Percentiles rank a stretch among this genome's conserved stretches.
These are phyloP conservation scores for Thelonectria blattea DNA, from an alignment of 2,329 filamentous ascomycete genomes.

Conservation along the genomic window DNA sequence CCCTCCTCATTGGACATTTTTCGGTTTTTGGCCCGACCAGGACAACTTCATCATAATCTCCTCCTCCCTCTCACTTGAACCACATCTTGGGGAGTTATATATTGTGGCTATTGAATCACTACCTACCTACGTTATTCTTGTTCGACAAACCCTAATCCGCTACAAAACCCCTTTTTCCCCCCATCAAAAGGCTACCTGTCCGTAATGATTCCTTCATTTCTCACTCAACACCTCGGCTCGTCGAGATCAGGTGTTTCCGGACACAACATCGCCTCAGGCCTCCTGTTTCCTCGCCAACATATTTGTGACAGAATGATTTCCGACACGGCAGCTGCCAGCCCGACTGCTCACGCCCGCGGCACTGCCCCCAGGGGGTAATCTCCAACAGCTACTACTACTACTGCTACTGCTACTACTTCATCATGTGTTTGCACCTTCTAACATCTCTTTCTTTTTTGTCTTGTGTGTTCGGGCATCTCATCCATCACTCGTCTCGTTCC, in stretches of 20 bases:
- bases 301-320: not conserved
- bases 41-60: no score
- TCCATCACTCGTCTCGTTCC: slow-evolving; percentile 37
- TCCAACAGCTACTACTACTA: slow-evolving; percentile 33
- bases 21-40: no score
- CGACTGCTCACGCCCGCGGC: slow-evolving; percentile 31
- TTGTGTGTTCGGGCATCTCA: slow-evolving; percentile 28
- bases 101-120: slow-evolving; percentile 25
- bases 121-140: slow-evolving; percentile 20
- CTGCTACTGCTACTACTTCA: slow-evolving; percentile 30
- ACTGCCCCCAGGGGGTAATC: slow-evolving; percentile 31
- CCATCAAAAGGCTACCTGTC: not conserved
- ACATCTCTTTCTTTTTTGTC: slow-evolving; percentile 37
- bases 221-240: slow-evolving; percentile 13
- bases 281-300: slow-evolving; percentile 4
- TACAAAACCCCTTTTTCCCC: slow-evolving; percentile 12
- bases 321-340: slow-evolving; percentile 20
- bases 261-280: slow-evolving; percentile 1
- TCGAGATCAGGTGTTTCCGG: slow-evolving; percentile 15
- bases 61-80: not conserved
- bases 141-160: slow-evolving; percentile 10
- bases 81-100: slow-evolving; percentile 12
- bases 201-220: slow-evolving; percentile 15
- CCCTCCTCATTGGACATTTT: not conserved
- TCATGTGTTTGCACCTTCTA: slow-evolving; percentile 40